Percentiles rank a stretch among this genome's conserved stretches.
phyloP scores from a whole-genome alignment of 768 basidiomycete genomes.

The Candolleomyces eurysporus region DNA sequence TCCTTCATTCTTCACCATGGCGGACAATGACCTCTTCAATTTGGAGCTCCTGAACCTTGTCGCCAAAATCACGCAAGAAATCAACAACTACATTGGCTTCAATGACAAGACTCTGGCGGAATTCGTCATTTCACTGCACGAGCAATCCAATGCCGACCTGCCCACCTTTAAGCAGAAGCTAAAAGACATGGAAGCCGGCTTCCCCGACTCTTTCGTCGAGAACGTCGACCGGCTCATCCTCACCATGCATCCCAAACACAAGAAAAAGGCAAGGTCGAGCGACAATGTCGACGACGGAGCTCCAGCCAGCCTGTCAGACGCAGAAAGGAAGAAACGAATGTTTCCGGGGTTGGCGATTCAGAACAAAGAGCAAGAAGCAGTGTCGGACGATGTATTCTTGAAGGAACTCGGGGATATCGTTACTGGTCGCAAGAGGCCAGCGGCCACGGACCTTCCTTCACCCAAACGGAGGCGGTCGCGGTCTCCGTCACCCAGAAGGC shows the following conservation, averaged over 20 bases:
- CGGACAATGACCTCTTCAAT: conserved; percentile 67
- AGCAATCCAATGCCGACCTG: conserved; percentile 70
- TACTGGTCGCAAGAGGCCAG: conserved; percentile 56
- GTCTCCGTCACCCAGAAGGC: conserved; percentile 55
- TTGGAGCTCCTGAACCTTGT: conserved; percentile 92
- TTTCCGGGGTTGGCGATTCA: conserved; percentile 89
- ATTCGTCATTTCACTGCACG: conserved; percentile 90
- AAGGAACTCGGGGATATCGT: conserved; percentile 91
- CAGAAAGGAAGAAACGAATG: conserved; percentile 77
- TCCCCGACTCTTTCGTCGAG: conserved; percentile 88
- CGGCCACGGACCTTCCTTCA: conserved; percentile 18
- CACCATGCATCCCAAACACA: conserved; percentile 94
- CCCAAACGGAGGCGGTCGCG: conserved; percentile 61
- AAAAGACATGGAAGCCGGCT: conserved; percentile 72
- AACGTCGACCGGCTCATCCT: conserved; percentile 94
- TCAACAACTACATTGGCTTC: conserved; percentile 80
- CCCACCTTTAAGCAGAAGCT: conserved; percentile 81
- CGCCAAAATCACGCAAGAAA: conserved; percentile 88
- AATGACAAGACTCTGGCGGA: conserved; percentile 94
- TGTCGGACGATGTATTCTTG: conserved; percentile 77
- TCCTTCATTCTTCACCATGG: conserved; percentile 71
- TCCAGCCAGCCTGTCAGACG: conserved; percentile 45
- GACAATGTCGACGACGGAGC: conserved; percentile 42
- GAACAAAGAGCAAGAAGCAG: conserved; percentile 62
- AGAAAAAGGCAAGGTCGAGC: conserved; percentile 49